These are phyloP conservation scores for Backusella circina DNA, from an alignment of 192 early-diverging fungal genomes.

Conservation along the genomic window DNA sequence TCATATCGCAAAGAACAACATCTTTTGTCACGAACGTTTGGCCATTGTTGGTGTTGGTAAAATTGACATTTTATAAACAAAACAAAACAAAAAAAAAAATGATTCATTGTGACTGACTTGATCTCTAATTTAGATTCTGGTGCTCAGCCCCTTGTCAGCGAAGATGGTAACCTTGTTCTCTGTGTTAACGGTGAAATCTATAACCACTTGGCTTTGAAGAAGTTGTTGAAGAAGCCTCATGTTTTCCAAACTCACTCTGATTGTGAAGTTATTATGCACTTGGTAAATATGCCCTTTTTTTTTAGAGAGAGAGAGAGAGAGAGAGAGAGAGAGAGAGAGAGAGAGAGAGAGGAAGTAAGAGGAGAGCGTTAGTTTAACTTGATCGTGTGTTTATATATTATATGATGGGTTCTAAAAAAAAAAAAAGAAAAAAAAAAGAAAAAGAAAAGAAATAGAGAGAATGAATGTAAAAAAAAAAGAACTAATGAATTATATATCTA, in stretches of 20 bases:
- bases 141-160: constrained; percentile 94
- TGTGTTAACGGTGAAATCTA: constrained; percentile 99
- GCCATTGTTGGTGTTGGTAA: constrained; percentile 97
- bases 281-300: constrained; percentile 52
- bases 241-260: constrained; percentile 96
- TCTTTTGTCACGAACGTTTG: constrained; percentile 95
- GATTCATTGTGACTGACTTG: not conserved
- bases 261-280: constrained; percentile 94
- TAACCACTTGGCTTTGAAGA: constrained; percentile 88
- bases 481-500: constrained; percentile 19
- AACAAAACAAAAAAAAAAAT: not conserved
- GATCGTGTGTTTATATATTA: not conserved
- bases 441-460: no score
- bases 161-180: constrained; percentile 83
- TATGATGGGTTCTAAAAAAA: not conserved
- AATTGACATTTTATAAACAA: constrained; percentile 23
- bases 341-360: not conserved
- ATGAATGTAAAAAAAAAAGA: constrained; percentile 6
- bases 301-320: not conserved
- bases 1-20: constrained; percentile 74
- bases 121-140: constrained; percentile 64
- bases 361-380: not conserved
- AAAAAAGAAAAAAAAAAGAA: constrained; percentile 2
- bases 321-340: not conserved
- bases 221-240: constrained; percentile 64